phyloP scores from a whole-genome alignment of 169 alveolate genomes.

The Plasmodium relictum region DNA sequence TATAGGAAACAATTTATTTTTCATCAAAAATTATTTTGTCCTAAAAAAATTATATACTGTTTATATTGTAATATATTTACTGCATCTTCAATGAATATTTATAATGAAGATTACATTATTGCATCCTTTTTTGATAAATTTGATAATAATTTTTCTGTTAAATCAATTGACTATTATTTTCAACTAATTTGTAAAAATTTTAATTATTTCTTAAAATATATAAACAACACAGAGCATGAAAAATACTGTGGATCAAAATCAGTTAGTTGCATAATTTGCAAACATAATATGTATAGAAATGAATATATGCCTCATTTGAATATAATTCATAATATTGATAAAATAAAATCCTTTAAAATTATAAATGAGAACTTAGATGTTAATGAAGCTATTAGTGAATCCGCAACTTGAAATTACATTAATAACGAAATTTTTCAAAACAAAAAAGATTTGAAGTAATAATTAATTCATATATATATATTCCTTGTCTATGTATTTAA shows the following conservation, averaged over 20 bases:
- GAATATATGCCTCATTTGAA: conserved; percentile 21
- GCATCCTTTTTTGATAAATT: conserved; percentile 51
- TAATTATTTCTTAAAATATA: conserved; percentile 38
- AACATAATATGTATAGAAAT: conserved; percentile 42
- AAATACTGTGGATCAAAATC: conserved; percentile 70
- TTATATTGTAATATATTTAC: conserved; percentile 54
- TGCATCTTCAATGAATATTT: conserved; percentile 8
- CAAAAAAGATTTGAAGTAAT: not conserved
- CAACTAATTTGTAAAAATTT: conserved; percentile 32
- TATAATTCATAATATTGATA: conserved; percentile 34
- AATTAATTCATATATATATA: not conserved
- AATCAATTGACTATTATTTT: conserved; percentile 31
- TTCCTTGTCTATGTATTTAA: not conserved
- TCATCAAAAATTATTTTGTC: conserved; percentile 69
- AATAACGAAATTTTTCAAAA: not conserved
- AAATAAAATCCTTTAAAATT: conserved; percentile 40
- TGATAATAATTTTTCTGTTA: conserved; percentile 13
- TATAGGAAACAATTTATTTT: conserved; percentile 62
- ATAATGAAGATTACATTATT: conserved; percentile 50
- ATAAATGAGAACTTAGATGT: conserved; percentile 20
- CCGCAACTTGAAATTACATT: not conserved
- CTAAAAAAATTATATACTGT: conserved; percentile 58
- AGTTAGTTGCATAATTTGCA: conserved; percentile 28
- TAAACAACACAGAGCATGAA: conserved; percentile 59
- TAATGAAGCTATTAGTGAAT: conserved; percentile 1